Evolutionary conservation across 2,329 filamentous ascomycete genomes (phyloP).

Genomic region (Dactylellina sp.): DNA sequence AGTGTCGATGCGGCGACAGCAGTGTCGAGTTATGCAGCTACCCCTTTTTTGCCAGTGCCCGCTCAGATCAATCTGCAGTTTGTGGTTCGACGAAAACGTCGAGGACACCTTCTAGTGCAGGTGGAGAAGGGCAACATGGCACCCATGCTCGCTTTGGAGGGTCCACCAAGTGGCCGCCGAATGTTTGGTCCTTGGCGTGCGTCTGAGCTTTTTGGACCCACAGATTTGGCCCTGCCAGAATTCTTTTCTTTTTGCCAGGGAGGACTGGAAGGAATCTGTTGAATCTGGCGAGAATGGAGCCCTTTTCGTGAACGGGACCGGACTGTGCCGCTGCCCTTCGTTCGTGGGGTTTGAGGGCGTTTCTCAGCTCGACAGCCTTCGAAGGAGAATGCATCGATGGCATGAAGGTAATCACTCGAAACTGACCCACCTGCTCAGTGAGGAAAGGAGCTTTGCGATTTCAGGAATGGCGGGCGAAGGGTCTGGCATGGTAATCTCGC

Average conservation of each 20-base stretch:
- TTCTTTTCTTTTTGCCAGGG: not conserved
- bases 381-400: constrained; percentile 13
- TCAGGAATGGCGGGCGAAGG: constrained; percentile 42
- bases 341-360: not conserved
- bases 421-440: not conserved
- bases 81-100: too few species aligned
- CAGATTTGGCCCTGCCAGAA: constrained; percentile 11
- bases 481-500: constrained; percentile 44
- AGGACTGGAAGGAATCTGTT: not conserved
- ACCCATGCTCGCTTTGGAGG: constrained; percentile 25
- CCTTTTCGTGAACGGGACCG: constrained; percentile 1
- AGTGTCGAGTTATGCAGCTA: constrained; percentile 46
- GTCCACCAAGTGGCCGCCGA: not conserved
- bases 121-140: constrained; percentile 21
- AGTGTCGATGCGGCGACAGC: constrained; percentile 34
- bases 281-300: not conserved
- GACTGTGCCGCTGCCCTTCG: constrained; percentile 24
- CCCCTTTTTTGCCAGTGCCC: constrained; percentile 20
- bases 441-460: constrained; percentile 17
- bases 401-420: constrained; percentile 31
- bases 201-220: constrained; percentile 25
- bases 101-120: constrained; percentile 22
- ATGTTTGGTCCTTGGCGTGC: constrained; percentile 37
- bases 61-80: not conserved
- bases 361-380: constrained; percentile 3